Base-by-base conservation (phyloP, 2,329 filamentous ascomycete genomes). In the Trichoderma polysporum region DNA sequence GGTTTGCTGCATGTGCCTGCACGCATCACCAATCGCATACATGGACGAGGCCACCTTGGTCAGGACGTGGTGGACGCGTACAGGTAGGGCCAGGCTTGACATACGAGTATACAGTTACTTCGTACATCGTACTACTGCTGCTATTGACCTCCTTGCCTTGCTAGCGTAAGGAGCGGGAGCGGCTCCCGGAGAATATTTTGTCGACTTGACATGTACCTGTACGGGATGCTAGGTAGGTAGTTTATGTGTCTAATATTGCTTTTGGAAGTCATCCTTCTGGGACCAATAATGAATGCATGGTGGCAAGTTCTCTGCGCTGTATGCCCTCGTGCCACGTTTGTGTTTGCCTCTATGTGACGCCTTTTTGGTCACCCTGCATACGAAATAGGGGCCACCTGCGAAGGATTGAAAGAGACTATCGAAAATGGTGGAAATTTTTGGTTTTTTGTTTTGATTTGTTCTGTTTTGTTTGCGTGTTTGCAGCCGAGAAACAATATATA, bases 101-200 rank as follows among this genome's bases (percentile, higher is more conserved):
- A 41, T 29, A 15, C 35, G 17, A 17, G 33, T 52, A n/a, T n/a
- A 39, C 29, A 37, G 27, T 27, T 25, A 29, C 58, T 37, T 31
- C 13, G 52, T 37, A 56, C 52, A 56, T n/a, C n/a, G 27, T 33
- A 53, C 31, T 22, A 19, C 39, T 19, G 19, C 15, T 37, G 13
- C 19, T 50, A 33, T 31, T 37, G 22, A n/a, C 58, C 45, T 50
- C 47, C 59, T 53, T 62, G 59, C 49, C 35, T 53, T 53, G 59
- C 49, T 53, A 62, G 59, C 49, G 49, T 33, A 8, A 12, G 49
- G 8, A 53, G 17, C 33, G 49, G 59, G 59, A 62, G 47, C 59
- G 33, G 59, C 59, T 52, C 4, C 33, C 59, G 59, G 59, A 62
- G 59, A 62, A 62, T 62, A 62, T 52, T 37, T 53, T n/a, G 35